A percentile compares a stretch with the other conserved stretches of the same genome.
phyloP scores from a whole-genome alignment of 768 basidiomycete species.

The Tubosaeta brunneosetosa region DNA sequence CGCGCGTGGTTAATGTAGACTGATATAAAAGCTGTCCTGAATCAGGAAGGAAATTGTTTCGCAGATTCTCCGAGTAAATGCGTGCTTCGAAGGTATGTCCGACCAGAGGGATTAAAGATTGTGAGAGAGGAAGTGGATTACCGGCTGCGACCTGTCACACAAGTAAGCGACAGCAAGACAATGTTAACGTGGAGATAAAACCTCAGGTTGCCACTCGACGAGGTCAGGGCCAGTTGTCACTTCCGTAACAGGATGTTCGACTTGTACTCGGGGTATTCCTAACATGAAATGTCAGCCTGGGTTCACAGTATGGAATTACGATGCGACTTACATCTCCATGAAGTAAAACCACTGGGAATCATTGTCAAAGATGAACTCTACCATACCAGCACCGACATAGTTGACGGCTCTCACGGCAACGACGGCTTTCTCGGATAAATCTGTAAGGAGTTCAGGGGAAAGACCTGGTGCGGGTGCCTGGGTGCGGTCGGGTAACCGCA shows the following conservation, averaged over 20 bases:
- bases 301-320: background rate
- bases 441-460: slow-evolving; percentile 68
- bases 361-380: slow-evolving; percentile 97
- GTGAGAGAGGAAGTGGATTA: slow-evolving; percentile 74
- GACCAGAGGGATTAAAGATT: slow-evolving; percentile 75
- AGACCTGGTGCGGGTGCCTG: slow-evolving; percentile 91
- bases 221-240: slow-evolving; percentile 93
- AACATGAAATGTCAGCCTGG: background rate
- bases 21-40: slow-evolving; percentile 79
- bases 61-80: slow-evolving; percentile 93
- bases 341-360: slow-evolving; percentile 85
- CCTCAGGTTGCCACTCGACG: slow-evolving; percentile 93
- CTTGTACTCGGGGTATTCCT: slow-evolving; percentile 86
- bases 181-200: slow-evolving; percentile 18
- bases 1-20: slow-evolving; percentile 69
- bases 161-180: background rate
- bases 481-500: background rate
- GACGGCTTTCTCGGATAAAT: slow-evolving; percentile 81
- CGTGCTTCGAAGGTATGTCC: slow-evolving; percentile 94
- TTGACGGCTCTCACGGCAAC: slow-evolving; percentile 88
- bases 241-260: slow-evolving; percentile 91
- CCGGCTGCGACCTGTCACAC: slow-evolving; percentile 71
- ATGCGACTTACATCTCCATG: slow-evolving; percentile 79
- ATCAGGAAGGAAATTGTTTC: slow-evolving; percentile 90
- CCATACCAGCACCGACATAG: slow-evolving; percentile 89